Evolutionary conservation across 441 rosid genomes (phyloP).

Genomic region (Aleurites moluccanus): DNA sequence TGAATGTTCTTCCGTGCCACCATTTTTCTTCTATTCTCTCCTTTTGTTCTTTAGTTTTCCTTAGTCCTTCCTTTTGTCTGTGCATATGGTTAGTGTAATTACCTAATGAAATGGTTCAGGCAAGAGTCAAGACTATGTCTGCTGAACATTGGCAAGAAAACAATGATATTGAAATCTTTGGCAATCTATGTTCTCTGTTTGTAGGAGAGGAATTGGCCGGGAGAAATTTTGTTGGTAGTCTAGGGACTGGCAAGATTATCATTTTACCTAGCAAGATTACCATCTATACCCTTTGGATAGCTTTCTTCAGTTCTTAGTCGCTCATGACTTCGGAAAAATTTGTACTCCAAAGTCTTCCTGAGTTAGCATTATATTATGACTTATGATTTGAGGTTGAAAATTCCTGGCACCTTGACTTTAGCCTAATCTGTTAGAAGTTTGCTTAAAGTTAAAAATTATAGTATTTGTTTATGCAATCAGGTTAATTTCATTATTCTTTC

Average conservation of each 20-base stretch:
- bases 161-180: not conserved
- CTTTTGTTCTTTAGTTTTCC: constrained; percentile 5
- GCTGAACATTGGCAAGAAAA: not conserved
- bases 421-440: not conserved
- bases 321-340: not conserved
- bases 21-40: not conserved
- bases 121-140: not conserved
- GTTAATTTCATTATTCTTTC: not conserved
- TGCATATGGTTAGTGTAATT: not conserved
- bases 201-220: not conserved
- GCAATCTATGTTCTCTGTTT: not conserved
- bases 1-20: constrained; percentile 1
- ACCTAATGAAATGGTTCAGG: not conserved
- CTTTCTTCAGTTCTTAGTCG: not conserved
- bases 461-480: too few species aligned
- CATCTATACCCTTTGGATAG: not conserved
- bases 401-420: not conserved
- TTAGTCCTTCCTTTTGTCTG: not conserved
- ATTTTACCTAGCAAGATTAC: not conserved
- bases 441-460: not conserved
- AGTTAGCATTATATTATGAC: not conserved
- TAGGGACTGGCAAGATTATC: not conserved
- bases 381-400: not conserved
- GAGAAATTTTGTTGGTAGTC: not conserved
- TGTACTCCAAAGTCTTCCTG: not conserved